Conservation (phyloP, 257 asterid genomes). For the Salvia hispanica region DNA sequence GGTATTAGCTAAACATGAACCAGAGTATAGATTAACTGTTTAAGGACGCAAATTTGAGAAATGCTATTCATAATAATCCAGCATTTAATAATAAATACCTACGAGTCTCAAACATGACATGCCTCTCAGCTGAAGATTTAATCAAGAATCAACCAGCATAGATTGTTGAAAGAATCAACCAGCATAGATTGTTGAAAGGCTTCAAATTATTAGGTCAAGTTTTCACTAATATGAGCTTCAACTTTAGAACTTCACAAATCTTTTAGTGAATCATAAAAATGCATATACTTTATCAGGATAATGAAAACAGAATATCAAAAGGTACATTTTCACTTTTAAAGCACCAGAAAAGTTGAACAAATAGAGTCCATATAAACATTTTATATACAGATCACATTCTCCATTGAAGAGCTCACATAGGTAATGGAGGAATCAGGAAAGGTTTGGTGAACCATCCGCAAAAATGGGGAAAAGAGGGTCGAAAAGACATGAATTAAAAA, state of each 20-base stretch:
- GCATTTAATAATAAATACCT: neutral
- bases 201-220: neutral
- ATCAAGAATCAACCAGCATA: neutral
- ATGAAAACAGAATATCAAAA: neutral
- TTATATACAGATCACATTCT: neutral
- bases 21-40: constrained; percentile 17
- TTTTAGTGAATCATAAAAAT: neutral
- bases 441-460: constrained; percentile 3
- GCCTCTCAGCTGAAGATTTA: neutral
- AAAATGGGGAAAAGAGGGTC: neutral
- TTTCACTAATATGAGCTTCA: constrained; percentile 12
- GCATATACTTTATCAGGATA: neutral
- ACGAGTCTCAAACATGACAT: constrained; percentile 4
- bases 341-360: constrained; percentile 2
- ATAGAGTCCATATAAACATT: constrained; percentile 5
- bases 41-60: constrained; percentile 3
- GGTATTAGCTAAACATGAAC: constrained; percentile 23
- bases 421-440: constrained; percentile 10
- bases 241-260: neutral
- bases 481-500: neutral
- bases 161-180: neutral
- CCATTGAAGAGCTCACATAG: constrained; percentile 8
- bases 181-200: neutral
- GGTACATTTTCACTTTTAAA: neutral
- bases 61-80: constrained; percentile 1